Evolutionary conservation across 805 yeast genomes (phyloP).

Genomic region (Saccharomycopsis malanga): DNA sequence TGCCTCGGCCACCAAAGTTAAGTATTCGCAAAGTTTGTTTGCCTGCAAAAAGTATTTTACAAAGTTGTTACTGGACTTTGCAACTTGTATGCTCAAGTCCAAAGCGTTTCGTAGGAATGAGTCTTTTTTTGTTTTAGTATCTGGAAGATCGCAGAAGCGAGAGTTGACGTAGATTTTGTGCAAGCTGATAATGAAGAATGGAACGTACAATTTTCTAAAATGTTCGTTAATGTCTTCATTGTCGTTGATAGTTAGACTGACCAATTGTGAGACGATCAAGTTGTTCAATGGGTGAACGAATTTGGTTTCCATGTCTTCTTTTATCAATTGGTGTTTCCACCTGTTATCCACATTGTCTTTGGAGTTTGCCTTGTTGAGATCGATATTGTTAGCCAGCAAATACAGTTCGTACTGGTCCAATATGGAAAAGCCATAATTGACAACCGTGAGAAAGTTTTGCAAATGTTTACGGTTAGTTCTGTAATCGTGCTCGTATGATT

Average conservation of each 20-base stretch:
- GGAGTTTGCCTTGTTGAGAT: slow-evolving; percentile 1
- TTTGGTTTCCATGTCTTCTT: slow-evolving; percentile 14
- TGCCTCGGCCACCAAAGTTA: slow-evolving; percentile 46
- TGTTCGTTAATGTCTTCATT: slow-evolving; percentile 41
- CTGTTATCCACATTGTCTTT: background rate
- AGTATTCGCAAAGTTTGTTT: slow-evolving; percentile 49
- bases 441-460: slow-evolving; percentile 9
- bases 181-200: slow-evolving; percentile 61
- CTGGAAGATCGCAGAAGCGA: slow-evolving; percentile 21
- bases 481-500: slow-evolving; percentile 3
- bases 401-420: slow-evolving; percentile 15
- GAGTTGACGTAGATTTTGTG: slow-evolving; percentile 49
- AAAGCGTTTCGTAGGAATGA: slow-evolving; percentile 48
- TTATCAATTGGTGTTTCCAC: slow-evolving; percentile 3
- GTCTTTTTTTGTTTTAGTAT: slow-evolving; percentile 24
- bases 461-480: slow-evolving; percentile 4
- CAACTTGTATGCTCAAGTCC: slow-evolving; percentile 53
- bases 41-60: slow-evolving; percentile 54
- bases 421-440: slow-evolving; percentile 11
- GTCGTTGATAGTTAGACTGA: slow-evolving; percentile 12
- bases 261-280: slow-evolving; percentile 10
- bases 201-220: slow-evolving; percentile 63
- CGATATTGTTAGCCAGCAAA: slow-evolving; percentile 2
- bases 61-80: slow-evolving; percentile 56
- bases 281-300: slow-evolving; percentile 16